phyloP scores from a whole-genome alignment of 495 filamentous ascomycete genomes.

The Bacidia gigantensis region DNA sequence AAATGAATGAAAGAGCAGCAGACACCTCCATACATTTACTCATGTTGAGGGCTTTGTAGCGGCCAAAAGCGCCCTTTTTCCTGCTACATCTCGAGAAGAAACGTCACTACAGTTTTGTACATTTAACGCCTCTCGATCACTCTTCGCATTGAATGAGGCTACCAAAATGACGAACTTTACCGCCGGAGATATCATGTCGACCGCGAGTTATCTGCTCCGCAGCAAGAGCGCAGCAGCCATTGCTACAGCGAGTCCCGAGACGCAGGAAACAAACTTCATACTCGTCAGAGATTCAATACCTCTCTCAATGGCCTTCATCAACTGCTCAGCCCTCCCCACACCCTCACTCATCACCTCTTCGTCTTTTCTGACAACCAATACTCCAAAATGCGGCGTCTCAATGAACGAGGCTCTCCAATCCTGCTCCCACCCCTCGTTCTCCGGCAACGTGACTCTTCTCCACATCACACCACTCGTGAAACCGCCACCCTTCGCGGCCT shows the following conservation, averaged over 20 bases:
- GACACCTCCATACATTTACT: no score
- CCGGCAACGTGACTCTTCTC: slow-evolving; percentile 6
- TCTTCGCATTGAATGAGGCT: no score
- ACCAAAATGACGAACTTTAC: no score
- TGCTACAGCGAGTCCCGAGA: not conserved
- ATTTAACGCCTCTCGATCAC: no score
- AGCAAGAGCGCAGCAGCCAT: not conserved
- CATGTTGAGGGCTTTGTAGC: no score
- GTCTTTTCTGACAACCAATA: slow-evolving; percentile 1
- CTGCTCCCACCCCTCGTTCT: slow-evolving; percentile 1
- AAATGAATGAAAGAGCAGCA: no score
- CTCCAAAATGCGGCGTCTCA: not conserved
- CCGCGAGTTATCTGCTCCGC: not conserved
- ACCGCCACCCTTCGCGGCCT: slow-evolving; percentile 12
- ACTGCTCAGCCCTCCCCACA: not conserved
- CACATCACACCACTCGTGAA: slow-evolving; percentile 8
- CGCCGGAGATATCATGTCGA: no score
- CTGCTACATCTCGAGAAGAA: no score
- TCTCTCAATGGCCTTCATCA: not conserved
- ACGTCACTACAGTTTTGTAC: no score
- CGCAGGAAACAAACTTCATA: no score
- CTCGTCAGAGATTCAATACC: not conserved
- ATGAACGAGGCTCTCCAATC: not conserved
- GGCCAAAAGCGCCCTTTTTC: no score
- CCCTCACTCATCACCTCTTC: not conserved